Evolutionary conservation across 2,329 filamentous ascomycete species (phyloP), one percentile per base, ranked within the genome.

Genomic region (Phaeosphaeria sp.): DNA sequence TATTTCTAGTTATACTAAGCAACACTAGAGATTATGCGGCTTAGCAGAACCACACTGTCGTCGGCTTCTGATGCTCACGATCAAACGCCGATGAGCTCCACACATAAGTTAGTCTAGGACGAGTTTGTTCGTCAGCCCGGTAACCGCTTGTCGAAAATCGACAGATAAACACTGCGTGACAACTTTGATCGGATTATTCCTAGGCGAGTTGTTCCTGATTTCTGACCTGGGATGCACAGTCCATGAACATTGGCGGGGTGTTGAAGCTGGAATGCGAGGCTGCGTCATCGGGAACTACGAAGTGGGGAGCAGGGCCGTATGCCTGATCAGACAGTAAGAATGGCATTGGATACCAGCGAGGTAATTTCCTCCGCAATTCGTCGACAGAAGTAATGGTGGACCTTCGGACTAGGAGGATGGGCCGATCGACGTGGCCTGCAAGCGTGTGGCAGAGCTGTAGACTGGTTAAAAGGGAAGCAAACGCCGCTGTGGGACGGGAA

Each of bases 331-430:
- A 36, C 9, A 36, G 9, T 36, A 15, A 36, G 30, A 36, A 36
- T 36, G 47, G 25, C 25, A 20, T 30, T 54, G 46, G 60, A 61
- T 66, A 63, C 65, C 65, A 56, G 49, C 56, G 25, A 44, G 52
- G 46, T 56, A 56, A 59, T 59, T 25, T 60, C 66, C 68, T 59
- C 60, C 58, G 53, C 25, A 33, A 20, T 48, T 53, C 59, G 33
- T 41, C 30, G 27, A 23, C 6, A 46, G n/a, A 21, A n/a, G 39
- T 20, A 23, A 52, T 36, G 22, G 52, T 25, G 48, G 21, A 48
- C 7, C 30, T 53, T 68, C 67, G 69, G 68, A 62, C 61, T 60
- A 63, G 67, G 60, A 63, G 67, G 60, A 62, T 68, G 56, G 33
- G 48, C 67, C 66, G 67, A 58, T 43, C 44, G 50, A 52, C 42